Evolutionary conservation across 2,329 filamentous ascomycete species (phyloP).

Genomic region (Decorospora gaudefroyi): DNA sequence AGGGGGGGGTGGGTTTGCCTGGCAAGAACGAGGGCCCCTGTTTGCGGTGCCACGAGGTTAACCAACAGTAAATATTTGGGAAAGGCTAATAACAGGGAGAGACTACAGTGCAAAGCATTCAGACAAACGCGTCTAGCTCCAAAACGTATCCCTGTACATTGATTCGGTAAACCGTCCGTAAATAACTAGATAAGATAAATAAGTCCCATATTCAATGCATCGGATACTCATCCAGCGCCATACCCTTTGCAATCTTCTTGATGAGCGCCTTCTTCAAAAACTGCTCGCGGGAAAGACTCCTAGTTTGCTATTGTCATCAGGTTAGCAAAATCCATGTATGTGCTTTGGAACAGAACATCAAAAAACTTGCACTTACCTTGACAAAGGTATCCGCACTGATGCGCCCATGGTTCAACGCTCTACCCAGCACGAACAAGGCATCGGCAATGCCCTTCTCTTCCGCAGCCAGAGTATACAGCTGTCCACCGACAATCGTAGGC

Average conservation of each 20-base stretch:
- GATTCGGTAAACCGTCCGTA: no score
- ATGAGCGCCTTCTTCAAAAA: conserved; percentile 82
- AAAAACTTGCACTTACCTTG: conserved; percentile 57
- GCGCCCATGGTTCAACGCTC: conserved; percentile 73
- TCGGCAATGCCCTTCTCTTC: conserved; percentile 88
- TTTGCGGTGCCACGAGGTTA: no score
- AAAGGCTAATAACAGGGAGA: no score
- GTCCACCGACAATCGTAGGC: conserved; percentile 88
- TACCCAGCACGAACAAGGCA: conserved; percentile 79
- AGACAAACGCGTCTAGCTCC: no score
- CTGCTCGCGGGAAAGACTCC: conserved; percentile 75
- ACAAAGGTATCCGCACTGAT: conserved; percentile 75
- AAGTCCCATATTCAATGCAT: conserved; percentile 41
- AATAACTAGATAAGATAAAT: no score
- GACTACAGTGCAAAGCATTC: no score
- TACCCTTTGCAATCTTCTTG: conserved; percentile 74
- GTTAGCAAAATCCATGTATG: conserved; percentile 22
- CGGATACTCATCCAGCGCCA: conserved; percentile 63
- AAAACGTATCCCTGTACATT: no score
- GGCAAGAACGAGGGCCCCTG: no score
- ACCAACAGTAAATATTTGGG: no score
- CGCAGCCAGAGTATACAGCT: conserved; percentile 85
- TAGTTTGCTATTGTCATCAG: conserved; percentile 58
- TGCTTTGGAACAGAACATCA: background rate
- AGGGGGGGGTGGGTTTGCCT: no score